Conservation (phyloP, 345 rosid genomes). For the Camelina laxa region DNA sequence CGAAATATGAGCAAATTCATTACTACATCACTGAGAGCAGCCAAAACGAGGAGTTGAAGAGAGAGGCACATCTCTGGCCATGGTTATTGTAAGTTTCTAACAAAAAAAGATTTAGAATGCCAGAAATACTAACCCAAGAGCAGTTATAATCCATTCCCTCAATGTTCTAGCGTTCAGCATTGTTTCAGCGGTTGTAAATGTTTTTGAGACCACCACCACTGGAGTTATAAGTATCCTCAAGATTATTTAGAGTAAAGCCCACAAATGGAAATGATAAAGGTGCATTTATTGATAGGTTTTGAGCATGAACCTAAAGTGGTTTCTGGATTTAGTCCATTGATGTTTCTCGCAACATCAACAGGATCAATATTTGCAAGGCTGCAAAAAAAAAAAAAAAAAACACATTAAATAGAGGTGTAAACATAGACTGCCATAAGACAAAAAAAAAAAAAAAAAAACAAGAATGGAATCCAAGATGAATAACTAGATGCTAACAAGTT, state of each 20-base stretch:
- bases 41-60: not conserved
- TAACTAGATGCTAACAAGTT: slow-evolving; percentile 22
- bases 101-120: not conserved
- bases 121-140: slow-evolving; percentile 78
- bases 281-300: not conserved
- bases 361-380: slow-evolving; percentile 99
- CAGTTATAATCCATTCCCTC: slow-evolving; percentile 91
- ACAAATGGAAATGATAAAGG: slow-evolving; percentile 1
- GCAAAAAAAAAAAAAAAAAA: slow-evolving; percentile 43
- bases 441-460: too few relatives aligned
- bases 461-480: not conserved
- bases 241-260: slow-evolving; percentile 16
- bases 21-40: not conserved
- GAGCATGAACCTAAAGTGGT: slow-evolving; percentile 75
- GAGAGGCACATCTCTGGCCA: not conserved
- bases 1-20: not conserved
- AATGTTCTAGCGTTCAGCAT: slow-evolving; percentile 97
- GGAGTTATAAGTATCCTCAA: slow-evolving; percentile 40
- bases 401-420: slow-evolving; percentile 25
- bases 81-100: not conserved
- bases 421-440: slow-evolving; percentile 5
- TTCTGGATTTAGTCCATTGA: slow-evolving; percentile 83
- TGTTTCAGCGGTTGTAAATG: slow-evolving; percentile 98
- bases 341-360: slow-evolving; percentile 84
- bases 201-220: slow-evolving; percentile 97